A percentile compares a stretch with the other conserved stretches of the same genome.
phyloP scores from a whole-genome alignment of 2,329 filamentous ascomycete species.

The Fusarium tuaranense region DNA sequence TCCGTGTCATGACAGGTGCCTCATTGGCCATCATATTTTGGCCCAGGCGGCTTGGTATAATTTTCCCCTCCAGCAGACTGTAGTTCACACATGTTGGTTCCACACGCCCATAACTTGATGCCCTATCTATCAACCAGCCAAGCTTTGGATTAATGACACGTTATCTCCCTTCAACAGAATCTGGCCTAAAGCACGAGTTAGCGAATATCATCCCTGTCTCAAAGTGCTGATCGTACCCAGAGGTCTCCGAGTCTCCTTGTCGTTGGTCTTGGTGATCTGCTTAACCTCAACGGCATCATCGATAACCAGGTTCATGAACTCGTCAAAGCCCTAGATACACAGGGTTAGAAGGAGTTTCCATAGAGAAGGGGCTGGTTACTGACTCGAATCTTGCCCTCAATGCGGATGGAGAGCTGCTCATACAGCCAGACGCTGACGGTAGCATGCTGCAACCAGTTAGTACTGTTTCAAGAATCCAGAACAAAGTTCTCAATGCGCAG shows the following conservation, averaged over 20 bases:
- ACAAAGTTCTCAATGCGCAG: not conserved
- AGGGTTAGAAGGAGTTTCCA: slow-evolving; percentile 2
- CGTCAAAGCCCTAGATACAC: slow-evolving; percentile 85
- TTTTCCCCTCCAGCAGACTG: slow-evolving; percentile 20
- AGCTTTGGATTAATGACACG: slow-evolving; percentile 80
- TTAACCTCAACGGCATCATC: slow-evolving; percentile 96
- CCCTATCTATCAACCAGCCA: slow-evolving; percentile 46
- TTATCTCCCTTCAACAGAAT: slow-evolving; percentile 91
- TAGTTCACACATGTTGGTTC: slow-evolving; percentile 12
- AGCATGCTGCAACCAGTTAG: slow-evolving; percentile 67
- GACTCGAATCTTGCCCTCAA: slow-evolving; percentile 96
- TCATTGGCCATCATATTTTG: slow-evolving; percentile 24
- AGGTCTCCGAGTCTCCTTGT: slow-evolving; percentile 79
- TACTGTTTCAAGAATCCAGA: not conserved
- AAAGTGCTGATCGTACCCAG: slow-evolving; percentile 70
- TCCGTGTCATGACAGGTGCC: slow-evolving; percentile 28
- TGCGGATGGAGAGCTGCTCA: slow-evolving; percentile 92
- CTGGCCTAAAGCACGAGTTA: slow-evolving; percentile 69
- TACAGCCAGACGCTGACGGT: slow-evolving; percentile 97
- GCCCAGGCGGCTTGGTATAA: slow-evolving; percentile 31
- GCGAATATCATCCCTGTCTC: not conserved
- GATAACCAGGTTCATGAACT: slow-evolving; percentile 99
- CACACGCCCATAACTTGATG: slow-evolving; percentile 10
- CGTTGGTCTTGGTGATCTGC: slow-evolving; percentile 81
- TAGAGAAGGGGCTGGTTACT: slow-evolving; percentile 46